These are phyloP conservation scores for Venturia nashicola DNA, from an alignment of 2,329 filamentous ascomycete species.

Conservation along the genomic window DNA sequence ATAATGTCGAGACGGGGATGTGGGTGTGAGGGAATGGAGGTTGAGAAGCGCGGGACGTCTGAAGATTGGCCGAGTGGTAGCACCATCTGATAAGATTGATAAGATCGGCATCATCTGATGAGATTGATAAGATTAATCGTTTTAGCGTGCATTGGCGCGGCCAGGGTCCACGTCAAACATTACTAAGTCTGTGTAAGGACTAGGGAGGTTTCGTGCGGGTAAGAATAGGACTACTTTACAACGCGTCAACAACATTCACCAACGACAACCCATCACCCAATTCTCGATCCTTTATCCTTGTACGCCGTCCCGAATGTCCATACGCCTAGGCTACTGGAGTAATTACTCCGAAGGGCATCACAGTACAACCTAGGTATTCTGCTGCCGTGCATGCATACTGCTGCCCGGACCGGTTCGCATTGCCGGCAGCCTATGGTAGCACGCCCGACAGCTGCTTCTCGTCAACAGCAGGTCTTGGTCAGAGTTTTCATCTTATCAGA, in stretches of 20 bases:
- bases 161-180: background rate
- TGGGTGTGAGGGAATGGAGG: background rate
- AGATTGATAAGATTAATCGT: background rate
- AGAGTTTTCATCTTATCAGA: constrained; percentile 10
- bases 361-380: too few relatives aligned
- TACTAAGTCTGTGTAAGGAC: too few relatives aligned
- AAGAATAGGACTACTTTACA: background rate
- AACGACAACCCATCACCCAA: background rate
- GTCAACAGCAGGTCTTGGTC: background rate
- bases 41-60: background rate
- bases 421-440: background rate
- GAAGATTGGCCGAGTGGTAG: background rate
- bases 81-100: constrained; percentile 1
- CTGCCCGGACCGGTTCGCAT: background rate
- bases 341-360: too few relatives aligned
- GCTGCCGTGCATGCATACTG: background rate
- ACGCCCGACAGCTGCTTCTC: background rate
- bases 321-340: background rate
- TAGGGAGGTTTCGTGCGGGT: background rate
- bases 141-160: background rate
- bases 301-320: background rate
- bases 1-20: background rate
- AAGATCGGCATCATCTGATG: too few relatives aligned
- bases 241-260: background rate
- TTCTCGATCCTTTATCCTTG: background rate